Evolutionary conservation across 2,329 filamentous ascomycete species (phyloP).

Genomic region (Phoma sp.): DNA sequence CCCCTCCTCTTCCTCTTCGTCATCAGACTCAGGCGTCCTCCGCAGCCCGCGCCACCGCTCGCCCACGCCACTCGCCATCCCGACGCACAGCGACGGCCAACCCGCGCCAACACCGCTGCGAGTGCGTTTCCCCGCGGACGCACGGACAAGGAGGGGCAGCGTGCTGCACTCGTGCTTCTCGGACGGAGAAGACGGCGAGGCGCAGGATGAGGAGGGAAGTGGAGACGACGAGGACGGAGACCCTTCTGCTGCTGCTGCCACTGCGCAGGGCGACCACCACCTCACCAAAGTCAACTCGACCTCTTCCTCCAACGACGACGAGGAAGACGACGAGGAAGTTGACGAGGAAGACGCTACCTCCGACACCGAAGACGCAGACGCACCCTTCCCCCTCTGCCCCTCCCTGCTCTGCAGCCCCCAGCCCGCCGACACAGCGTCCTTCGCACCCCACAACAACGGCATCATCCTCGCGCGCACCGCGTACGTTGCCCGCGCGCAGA

Average conservation of each 20-base stretch:
- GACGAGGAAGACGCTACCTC: too few species aligned
- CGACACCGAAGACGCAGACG: too few species aligned
- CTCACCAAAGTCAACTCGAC: too few species aligned
- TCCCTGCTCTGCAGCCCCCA: too few species aligned
- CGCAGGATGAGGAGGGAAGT: not conserved
- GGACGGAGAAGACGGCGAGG: not conserved
- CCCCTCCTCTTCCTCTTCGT: too few species aligned
- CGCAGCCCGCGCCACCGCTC: slow-evolving; percentile 17
- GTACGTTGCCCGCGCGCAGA: not conserved
- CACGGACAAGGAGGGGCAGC: not conserved
- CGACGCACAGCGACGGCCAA: not conserved
- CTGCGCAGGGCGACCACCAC: too few species aligned
- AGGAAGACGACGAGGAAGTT: too few species aligned
- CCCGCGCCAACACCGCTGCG: slow-evolving; percentile 1
- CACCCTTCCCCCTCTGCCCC: too few species aligned
- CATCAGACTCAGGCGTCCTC: not conserved
- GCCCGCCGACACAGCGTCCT: not conserved
- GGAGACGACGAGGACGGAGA: not conserved
- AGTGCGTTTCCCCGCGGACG: not conserved
- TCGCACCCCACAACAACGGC: not conserved
- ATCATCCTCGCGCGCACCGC: slow-evolving; percentile 1
- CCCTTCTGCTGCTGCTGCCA: not conserved
- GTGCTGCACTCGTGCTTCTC: slow-evolving; percentile 18
- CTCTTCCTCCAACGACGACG: too few species aligned
- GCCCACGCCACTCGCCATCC: slow-evolving; percentile 20